Evolutionary conservation across 805 yeast genomes (phyloP).

Genomic region (Ogataea salicorniae): DNA sequence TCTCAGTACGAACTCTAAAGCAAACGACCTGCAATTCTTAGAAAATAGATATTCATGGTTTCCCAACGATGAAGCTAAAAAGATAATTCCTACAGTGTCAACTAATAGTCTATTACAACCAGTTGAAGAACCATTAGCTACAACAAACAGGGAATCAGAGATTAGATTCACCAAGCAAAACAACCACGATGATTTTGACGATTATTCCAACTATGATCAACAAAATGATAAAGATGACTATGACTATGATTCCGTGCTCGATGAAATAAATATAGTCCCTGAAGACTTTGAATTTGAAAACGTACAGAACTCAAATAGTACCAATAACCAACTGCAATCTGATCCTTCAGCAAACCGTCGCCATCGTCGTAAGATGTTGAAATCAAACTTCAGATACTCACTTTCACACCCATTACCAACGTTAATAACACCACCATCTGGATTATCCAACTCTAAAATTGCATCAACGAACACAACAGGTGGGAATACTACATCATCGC

Average conservation of each 20-base stretch:
- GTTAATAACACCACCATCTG: too few species aligned
- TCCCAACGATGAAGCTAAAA: constrained; percentile 20
- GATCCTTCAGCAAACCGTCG: not conserved
- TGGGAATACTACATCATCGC: too few species aligned
- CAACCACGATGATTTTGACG: not conserved
- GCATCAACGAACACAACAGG: too few species aligned
- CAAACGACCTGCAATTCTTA: constrained; percentile 19
- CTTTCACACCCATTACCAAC: too few species aligned
- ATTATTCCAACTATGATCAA: not conserved
- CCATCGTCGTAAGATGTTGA: not conserved
- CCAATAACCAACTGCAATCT: not conserved
- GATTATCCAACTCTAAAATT: too few species aligned
- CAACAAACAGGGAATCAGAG: not conserved
- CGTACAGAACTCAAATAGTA: not conserved
- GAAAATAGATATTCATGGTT: constrained; percentile 25
- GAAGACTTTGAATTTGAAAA: constrained; percentile 31
- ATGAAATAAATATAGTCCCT: constrained; percentile 33
- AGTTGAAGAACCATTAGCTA: not conserved
- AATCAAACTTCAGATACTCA: not conserved
- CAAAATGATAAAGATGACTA: constrained; percentile 1
- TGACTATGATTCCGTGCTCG: constrained; percentile 25
- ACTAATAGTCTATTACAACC: too few species aligned
- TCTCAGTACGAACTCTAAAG: constrained; percentile 6
- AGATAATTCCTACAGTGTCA: not conserved
- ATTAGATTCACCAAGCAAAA: not conserved